Percentiles rank a stretch among this genome's conserved stretches.
These are phyloP conservation scores for Floccularia luteovirens DNA, from an alignment of 768 basidiomycete species.

Conservation along the genomic window DNA sequence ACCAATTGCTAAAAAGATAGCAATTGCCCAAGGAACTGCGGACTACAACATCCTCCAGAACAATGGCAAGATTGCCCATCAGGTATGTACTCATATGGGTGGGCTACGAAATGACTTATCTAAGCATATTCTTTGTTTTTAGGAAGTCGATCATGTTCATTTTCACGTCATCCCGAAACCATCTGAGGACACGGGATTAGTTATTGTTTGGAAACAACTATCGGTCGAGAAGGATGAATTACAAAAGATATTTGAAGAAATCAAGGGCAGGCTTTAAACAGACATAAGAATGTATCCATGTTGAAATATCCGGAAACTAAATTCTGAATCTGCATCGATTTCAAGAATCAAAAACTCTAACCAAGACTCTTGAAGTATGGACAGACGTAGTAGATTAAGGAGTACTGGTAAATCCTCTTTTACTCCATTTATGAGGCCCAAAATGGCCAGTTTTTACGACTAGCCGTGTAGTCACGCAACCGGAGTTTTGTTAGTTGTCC, in stretches of 20 bases:
- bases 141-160: conserved; percentile 80
- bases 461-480: too few species aligned
- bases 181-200: conserved; percentile 60
- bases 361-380: too few species aligned
- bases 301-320: too few species aligned
- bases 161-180: conserved; percentile 96
- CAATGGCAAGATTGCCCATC: conserved; percentile 51
- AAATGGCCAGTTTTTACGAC: too few species aligned
- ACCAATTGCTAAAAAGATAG: conserved; percentile 84
- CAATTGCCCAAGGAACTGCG: conserved; percentile 59
- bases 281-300: too few species aligned
- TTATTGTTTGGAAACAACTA: conserved; percentile 73
- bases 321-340: too few species aligned
- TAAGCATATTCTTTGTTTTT: background rate
- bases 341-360: too few species aligned
- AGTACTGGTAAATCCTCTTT: too few species aligned
- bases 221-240: conserved; percentile 57
- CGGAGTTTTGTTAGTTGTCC: too few species aligned
- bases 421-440: too few species aligned
- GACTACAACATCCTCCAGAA: conserved; percentile 86
- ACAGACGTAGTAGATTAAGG: too few species aligned
- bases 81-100: conserved; percentile 22
- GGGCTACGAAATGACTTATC: background rate
- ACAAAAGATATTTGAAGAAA: conserved; percentile 45
- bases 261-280: conserved; percentile 29